Evolutionary conservation across 805 yeast genomes (phyloP), one percentile per base, ranked within the genome.

Genomic region (Pichia ethanolica): DNA sequence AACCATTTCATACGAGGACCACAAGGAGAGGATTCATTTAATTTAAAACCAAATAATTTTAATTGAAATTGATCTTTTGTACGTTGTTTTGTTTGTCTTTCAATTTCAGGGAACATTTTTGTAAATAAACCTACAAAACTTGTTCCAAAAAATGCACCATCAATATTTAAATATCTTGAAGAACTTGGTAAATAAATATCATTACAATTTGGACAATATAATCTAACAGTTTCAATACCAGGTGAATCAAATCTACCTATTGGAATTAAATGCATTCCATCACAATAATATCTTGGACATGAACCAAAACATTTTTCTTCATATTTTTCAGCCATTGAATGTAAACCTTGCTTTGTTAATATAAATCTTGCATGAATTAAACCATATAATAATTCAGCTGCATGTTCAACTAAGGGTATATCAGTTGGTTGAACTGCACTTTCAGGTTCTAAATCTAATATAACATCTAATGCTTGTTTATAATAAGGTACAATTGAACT

Each of bases 1-100:
- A 91, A 73, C 99, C 99, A 93, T 59, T 77, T 78, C 98, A 93
- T 93, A 58, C 98, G 77, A n/a, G 95, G 90, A 0, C 99, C 99
- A 44, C 86, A 75, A 33, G 76, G 70, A 42, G 95, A 83, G 48
- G 70, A 62, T 62, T 87, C 91, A 59, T 85, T 79, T 32, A 93
- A 74, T 57, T 78, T 79, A 72, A 93, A 93, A 1, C 99, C 99
- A 69, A 87, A 93, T 43, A 90, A 74, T 63, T 82, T 86, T 60
- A 89, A 75, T 45, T 86, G 85, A 63, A 76, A 83, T 51, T 72
- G 77, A 55, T 72, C 70, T 57, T 77, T 79, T 54, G 79, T 71
- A 60, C 86, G 73, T 50, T 78, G 72, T 49, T 75, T 73, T 25
- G 44, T 25, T 60, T 86, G 89, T 58, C 79, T 79, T 62, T 86